phyloP scores from a whole-genome alignment of 2,329 filamentous ascomycete species.

The Stylonectria norvegica region DNA sequence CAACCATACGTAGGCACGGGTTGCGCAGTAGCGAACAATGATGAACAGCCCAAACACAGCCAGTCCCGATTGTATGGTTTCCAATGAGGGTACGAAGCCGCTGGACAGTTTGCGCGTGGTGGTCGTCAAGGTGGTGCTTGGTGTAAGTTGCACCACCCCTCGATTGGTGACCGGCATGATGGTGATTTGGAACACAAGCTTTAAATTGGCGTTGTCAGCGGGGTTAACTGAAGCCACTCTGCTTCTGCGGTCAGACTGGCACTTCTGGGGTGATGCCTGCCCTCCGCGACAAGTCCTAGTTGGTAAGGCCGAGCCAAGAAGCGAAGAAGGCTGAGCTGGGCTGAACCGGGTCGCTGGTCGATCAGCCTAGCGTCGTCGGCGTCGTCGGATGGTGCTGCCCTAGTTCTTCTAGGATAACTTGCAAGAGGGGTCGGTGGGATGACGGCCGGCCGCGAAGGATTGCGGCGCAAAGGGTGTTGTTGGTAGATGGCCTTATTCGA shows the following conservation, averaged over 20 bases:
- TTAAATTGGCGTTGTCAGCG: slow-evolving; percentile 32
- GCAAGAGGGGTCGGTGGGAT: slow-evolving; percentile 3
- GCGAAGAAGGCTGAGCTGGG: slow-evolving; percentile 22
- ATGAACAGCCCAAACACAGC: slow-evolving; percentile 35
- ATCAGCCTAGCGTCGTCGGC: slow-evolving; percentile 8
- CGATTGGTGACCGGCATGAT: slow-evolving; percentile 33
- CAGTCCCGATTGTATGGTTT: slow-evolving; percentile 28
- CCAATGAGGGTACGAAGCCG: slow-evolving; percentile 28
- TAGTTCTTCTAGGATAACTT: slow-evolving; percentile 1
- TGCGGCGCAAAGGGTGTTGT: slow-evolving; percentile 15
- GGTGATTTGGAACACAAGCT: slow-evolving; percentile 26
- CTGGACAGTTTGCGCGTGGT: slow-evolving; percentile 30
- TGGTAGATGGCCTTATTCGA: slow-evolving; percentile 5
- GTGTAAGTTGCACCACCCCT: slow-evolving; percentile 30
- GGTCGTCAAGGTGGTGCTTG: slow-evolving; percentile 26
- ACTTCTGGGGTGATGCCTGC: slow-evolving; percentile 30
- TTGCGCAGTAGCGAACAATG: slow-evolving; percentile 32
- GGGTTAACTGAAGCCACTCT: slow-evolving; percentile 32
- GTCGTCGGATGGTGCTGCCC: slow-evolving; percentile 14
- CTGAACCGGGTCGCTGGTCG: slow-evolving; percentile 21
- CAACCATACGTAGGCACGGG: slow-evolving; percentile 26
- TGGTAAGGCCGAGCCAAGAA: slow-evolving; percentile 27
- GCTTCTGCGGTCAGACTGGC: slow-evolving; percentile 34
- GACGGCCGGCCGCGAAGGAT: slow-evolving; percentile 6
- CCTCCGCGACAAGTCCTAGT: slow-evolving; percentile 27